Percentiles rank a stretch among this genome's conserved stretches.
Conservation (phyloP, 2,329 filamentous ascomycete genomes). For the Aureobasidium sp. region DNA sequence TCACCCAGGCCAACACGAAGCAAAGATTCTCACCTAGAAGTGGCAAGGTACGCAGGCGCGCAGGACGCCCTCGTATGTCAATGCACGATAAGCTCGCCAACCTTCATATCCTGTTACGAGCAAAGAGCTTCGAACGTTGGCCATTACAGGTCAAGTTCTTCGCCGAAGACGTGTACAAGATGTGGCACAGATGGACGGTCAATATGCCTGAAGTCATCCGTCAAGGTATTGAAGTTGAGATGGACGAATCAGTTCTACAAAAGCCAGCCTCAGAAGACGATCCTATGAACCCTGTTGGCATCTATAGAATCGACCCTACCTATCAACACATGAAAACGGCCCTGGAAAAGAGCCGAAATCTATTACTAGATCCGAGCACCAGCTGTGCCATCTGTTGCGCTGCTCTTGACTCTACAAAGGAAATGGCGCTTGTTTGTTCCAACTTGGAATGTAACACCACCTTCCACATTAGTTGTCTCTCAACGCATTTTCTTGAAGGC, state of each 20-base stretch:
- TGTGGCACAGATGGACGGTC: slow-evolving; percentile 58
- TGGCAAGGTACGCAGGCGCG: slow-evolving; percentile 40
- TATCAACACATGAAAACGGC: slow-evolving; percentile 45
- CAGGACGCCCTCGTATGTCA: slow-evolving; percentile 52
- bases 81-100: slow-evolving; percentile 68
- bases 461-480: slow-evolving; percentile 53
- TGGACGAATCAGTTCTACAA: not conserved
- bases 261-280: not conserved
- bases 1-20: slow-evolving; percentile 41
- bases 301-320: slow-evolving; percentile 46
- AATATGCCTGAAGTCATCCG: slow-evolving; percentile 44
- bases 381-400: slow-evolving; percentile 46
- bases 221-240: slow-evolving; percentile 35
- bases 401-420: slow-evolving; percentile 30
- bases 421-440: slow-evolving; percentile 48
- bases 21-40: slow-evolving; percentile 31
- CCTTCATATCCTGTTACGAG: slow-evolving; percentile 70
- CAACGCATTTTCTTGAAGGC: slow-evolving; percentile 43
- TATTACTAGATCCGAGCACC: slow-evolving; percentile 34
- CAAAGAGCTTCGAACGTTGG: slow-evolving; percentile 75
- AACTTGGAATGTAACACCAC: slow-evolving; percentile 40
- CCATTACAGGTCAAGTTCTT: slow-evolving; percentile 79
- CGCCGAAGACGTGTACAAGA: slow-evolving; percentile 56
- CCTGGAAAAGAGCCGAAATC: slow-evolving; percentile 44
- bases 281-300: slow-evolving; percentile 21